Evolutionary conservation across 2,329 filamentous ascomycete genomes (phyloP), one percentile per base, ranked within the genome.

Genomic region (Trichoderma koningii): DNA sequence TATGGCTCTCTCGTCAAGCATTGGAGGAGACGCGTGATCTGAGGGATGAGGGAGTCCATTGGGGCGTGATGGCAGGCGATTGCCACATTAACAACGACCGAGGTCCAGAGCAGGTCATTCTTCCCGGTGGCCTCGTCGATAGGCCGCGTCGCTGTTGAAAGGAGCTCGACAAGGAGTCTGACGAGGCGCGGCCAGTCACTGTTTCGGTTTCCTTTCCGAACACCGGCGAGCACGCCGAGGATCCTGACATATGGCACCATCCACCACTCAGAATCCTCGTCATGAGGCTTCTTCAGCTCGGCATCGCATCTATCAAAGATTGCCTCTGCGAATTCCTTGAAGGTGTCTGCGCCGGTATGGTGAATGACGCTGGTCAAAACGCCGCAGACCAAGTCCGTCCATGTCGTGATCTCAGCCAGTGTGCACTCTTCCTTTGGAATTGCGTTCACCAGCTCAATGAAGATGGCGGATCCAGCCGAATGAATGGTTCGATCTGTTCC

Each of bases 311-410:
- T 80, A 23, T 86, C 82, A 42, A 87, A 74, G 4, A 96, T 80
- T 2, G 85, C 80, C 7, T 88, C 83, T 17, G 89, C 77, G 0
- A 96, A 79, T 3, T 89, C 85, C 56, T 81, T 80, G 73, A 97
- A 94, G 0, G 89, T 92, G 34, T 91, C 88, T 1, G 83, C 76
- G 59, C 86, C 90, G 1, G 91, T 89, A 73, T 96, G 89, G 74
- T 99, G 95, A 57, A 97, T 87, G 34, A 92, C 80, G 70, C 90
- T 93, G 6, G 90, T 91, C 44, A 97, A 75, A 28, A 94, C 85
- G 28, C 94, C 94, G 69, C 85, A 87, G 42, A 91, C 81, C 23
- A 96, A 83, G 60, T 90, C 84, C 5, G 79, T 83, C 86, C 87
- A 89, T 6, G 77, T 77, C 5, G 80, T 76, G 12, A 78, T 75